Evolutionary conservation across 1,284 basidiomycete genomes (phyloP).

Genomic region (Amylostereum chailletii): DNA sequence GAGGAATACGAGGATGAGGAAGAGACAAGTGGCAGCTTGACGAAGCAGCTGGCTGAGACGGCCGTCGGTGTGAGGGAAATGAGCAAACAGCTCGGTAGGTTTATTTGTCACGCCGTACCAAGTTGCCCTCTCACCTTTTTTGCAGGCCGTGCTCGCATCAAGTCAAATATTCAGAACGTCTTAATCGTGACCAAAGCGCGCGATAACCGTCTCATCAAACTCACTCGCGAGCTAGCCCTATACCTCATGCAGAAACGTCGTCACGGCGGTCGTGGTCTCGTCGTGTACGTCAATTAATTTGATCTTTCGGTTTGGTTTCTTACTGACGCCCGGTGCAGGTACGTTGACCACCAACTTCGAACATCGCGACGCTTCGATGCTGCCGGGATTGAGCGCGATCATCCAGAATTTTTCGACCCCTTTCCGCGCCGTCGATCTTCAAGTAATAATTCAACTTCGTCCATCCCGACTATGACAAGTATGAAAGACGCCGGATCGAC

Average conservation of each 20-base stretch:
- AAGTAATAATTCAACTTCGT: slow-evolving; percentile 50
- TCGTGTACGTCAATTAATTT: slow-evolving; percentile 49
- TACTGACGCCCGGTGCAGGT: slow-evolving; percentile 35
- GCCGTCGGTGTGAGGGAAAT: slow-evolving; percentile 96
- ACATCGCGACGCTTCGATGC: slow-evolving; percentile 93
- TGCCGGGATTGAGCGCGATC: slow-evolving; percentile 74
- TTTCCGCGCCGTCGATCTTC: slow-evolving; percentile 67
- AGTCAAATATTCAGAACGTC: slow-evolving; percentile 86
- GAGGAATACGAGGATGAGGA: slow-evolving; percentile 45
- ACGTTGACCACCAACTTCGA: slow-evolving; percentile 93
- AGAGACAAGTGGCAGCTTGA: slow-evolving; percentile 67
- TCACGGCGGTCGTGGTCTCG: slow-evolving; percentile 59
- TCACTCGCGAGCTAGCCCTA: slow-evolving; percentile 91
- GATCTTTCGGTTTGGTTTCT: background rate
- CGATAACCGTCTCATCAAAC: slow-evolving; percentile 92
- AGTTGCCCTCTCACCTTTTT: slow-evolving; percentile 6
- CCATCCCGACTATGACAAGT: slow-evolving; percentile 33
- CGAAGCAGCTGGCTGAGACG: slow-evolving; percentile 91
- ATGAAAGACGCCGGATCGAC: slow-evolving; percentile 28
- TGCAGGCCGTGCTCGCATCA: slow-evolving; percentile 84
- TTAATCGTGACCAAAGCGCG: slow-evolving; percentile 97
- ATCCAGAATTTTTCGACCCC: slow-evolving; percentile 86
- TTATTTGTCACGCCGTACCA: slow-evolving; percentile 7
- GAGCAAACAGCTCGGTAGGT: slow-evolving; percentile 90
- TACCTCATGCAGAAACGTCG: slow-evolving; percentile 83